phyloP scores from a whole-genome alignment of 345 rosid species.

The Diplotaxis tenuifolia region DNA sequence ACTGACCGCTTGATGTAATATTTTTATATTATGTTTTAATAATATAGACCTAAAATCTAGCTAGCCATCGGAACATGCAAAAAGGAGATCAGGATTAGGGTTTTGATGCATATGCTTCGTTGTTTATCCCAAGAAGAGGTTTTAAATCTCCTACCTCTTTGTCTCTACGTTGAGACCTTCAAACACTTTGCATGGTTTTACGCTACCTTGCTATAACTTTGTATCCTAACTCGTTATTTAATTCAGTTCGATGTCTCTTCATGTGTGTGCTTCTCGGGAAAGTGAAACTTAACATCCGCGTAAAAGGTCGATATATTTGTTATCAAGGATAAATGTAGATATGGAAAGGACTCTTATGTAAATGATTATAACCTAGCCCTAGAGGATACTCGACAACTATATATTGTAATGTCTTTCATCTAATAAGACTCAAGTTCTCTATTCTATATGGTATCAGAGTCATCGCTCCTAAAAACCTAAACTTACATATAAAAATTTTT shows the following conservation, averaged over 20 bases:
- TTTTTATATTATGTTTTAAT: slow-evolving; percentile 6
- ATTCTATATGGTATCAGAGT: no score
- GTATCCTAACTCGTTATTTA: slow-evolving; percentile 24
- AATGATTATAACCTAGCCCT: no score
- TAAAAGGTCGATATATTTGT: background rate
- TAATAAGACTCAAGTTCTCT: no score
- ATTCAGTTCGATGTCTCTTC: background rate
- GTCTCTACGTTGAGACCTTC: slow-evolving; percentile 32
- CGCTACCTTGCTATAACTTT: slow-evolving; percentile 35
- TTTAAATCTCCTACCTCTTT: slow-evolving; percentile 18
- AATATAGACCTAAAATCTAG: slow-evolving; percentile 26
- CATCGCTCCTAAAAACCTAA: no score
- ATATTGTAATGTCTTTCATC: no score
- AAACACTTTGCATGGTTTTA: slow-evolving; percentile 39
- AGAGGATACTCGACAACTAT: no score
- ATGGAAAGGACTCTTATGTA: no score
- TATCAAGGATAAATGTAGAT: no score
- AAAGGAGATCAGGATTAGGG: slow-evolving; percentile 23
- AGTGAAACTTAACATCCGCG: slow-evolving; percentile 28
- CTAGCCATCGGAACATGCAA: slow-evolving; percentile 12
- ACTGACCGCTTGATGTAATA: background rate
- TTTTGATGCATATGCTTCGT: slow-evolving; percentile 34
- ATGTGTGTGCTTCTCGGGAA: slow-evolving; percentile 33
- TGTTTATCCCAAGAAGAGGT: slow-evolving; percentile 37
- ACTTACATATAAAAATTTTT: no score